phyloP scores from a whole-genome alignment of 2,329 filamentous ascomycete genomes.

The Arthrobotrys conoides region DNA sequence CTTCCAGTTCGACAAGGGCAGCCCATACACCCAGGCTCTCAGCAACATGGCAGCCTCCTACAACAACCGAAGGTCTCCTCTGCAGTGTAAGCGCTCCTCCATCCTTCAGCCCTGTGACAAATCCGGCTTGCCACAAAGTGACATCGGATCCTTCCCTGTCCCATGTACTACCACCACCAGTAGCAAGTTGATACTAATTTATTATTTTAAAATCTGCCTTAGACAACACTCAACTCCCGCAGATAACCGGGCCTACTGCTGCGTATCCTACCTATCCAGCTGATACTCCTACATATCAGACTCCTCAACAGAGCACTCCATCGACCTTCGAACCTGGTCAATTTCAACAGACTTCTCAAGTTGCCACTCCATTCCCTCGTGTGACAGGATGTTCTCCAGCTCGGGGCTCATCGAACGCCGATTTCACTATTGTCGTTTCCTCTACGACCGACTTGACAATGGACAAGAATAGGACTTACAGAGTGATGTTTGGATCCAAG shows the following conservation, averaged over 20 bases:
- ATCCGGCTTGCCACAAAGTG: constrained; percentile 47
- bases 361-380: constrained; percentile 72
- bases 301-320: constrained; percentile 67
- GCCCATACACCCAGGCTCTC: constrained; percentile 54
- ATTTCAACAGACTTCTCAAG: constrained; percentile 77
- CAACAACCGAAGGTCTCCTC: constrained; percentile 56
- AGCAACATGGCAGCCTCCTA: constrained; percentile 60
- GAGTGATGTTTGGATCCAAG: constrained; percentile 82
- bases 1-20: constrained; percentile 59
- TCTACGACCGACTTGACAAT: constrained; percentile 80
- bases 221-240: constrained; percentile 60
- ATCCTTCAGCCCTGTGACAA: constrained; percentile 53
- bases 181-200: constrained; percentile 17
- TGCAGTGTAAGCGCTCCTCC: constrained; percentile 58
- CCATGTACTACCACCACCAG: constrained; percentile 13
- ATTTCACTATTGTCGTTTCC: constrained; percentile 80
- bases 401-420: constrained; percentile 78
- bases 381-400: constrained; percentile 79
- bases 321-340: constrained; percentile 73
- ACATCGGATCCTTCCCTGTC: constrained; percentile 50
- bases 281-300: constrained; percentile 62
- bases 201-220: constrained; percentile 30
- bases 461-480: constrained; percentile 72
- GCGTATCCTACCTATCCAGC: constrained; percentile 55
- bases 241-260: constrained; percentile 58